Percentiles rank a stretch among this genome's conserved stretches.
phyloP scores from a whole-genome alignment of 2,329 filamentous ascomycete species.

The Macrophomina tecta region DNA sequence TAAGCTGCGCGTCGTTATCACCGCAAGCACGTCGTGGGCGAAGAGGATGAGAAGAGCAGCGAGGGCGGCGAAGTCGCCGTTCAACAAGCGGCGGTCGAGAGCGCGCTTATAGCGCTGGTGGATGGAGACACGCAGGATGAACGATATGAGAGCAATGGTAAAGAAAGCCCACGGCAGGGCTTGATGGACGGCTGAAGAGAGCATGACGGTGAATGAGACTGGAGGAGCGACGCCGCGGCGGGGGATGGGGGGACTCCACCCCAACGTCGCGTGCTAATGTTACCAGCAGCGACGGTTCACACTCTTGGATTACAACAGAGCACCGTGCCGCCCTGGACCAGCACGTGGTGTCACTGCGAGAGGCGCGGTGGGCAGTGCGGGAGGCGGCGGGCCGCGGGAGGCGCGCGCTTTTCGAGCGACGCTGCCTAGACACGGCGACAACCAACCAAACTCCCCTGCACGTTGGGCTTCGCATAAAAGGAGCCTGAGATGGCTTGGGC shows the following conservation, averaged over 20 bases:
- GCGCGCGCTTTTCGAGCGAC: too few relatives aligned
- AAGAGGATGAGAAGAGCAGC: neutral
- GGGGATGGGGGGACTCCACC: neutral
- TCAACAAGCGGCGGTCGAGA: neutral
- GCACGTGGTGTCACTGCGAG: neutral
- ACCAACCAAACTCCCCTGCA: too few relatives aligned
- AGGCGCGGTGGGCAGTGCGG: neutral
- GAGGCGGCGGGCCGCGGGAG: neutral
- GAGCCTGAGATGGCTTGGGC: too few relatives aligned
- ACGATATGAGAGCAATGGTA: neutral
- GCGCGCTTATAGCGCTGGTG: neutral
- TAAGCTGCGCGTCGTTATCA: neutral
- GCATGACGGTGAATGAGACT: neutral
- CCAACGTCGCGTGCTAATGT: neutral
- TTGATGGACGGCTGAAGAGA: neutral
- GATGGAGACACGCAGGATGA: neutral
- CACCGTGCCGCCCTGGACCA: neutral
- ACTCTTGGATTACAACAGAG: neutral
- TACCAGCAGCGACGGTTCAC: neutral
- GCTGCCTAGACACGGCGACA: too few relatives aligned
- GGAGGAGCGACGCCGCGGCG: neutral
- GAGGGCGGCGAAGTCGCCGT: neutral
- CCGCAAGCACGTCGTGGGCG: neutral
- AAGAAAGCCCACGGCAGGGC: neutral
- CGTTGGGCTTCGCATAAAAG: too few relatives aligned